Evolutionary conservation across 2,329 filamentous ascomycete species (phyloP), one percentile per base, ranked within the genome.

Genomic region (Aspergillus calidoustus): DNA sequence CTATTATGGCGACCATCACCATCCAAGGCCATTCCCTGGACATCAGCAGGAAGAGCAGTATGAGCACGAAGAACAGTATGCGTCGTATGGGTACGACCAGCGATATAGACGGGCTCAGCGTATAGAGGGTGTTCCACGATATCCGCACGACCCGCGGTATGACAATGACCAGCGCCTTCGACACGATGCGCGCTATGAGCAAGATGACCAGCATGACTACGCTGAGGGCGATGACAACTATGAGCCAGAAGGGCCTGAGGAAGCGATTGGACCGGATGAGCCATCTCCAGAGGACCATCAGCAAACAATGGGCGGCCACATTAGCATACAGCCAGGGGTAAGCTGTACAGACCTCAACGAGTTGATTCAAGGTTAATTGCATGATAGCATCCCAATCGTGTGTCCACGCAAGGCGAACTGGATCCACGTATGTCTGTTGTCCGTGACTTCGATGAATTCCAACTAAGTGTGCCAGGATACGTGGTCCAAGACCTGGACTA

Each of bases 371-470:
- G 9, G 7, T 38, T 52, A 41, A 58, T 46, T 8, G 7, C 28
- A 17, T 19, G 23, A 17, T 13, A 58, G 55, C 38, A 52, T 25
- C 48, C 55, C 25, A 11, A 7, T 9, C 8, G 11, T 13, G 4
- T 58, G 3, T 43, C 55, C 22, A 30, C 25, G 4, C n/a, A 57
- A 41, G 17, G 22, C 17, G 22, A n/a, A 3, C 25, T 58, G 34
- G 55, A 58, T 58, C 55, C 23, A n/a, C 55, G 55, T 58, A n/a
- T 25, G 6, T 13, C 46, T 48, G 7, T 31, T 30, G 9, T 50
- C 48, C 28, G 17, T 19, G 13, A 50, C n/a, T 17, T 30, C 19
- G 4, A 11, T 3, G 19, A 57, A 31, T 13, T n/a, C 23, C 23
- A 17, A n/a, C 34, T 44, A 38, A 48, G 17, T n/a, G 15, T 46